Conservation (phyloP, 75 land plant genomes). For the Picea sitchensis region DNA sequence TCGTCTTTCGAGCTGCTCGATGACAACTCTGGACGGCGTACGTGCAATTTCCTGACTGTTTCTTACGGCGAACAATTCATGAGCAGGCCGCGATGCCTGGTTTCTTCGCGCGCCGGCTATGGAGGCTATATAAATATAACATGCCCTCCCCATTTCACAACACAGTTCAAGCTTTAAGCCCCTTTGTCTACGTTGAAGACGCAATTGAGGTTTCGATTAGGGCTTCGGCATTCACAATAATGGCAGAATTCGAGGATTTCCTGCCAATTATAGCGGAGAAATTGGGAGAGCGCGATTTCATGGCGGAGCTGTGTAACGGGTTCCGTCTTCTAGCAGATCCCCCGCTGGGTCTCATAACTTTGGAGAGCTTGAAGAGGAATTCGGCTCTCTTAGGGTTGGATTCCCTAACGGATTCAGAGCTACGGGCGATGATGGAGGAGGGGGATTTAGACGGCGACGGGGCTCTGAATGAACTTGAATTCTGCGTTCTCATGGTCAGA, state of each 20-base stretch:
- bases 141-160: too few relatives aligned
- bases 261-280: constrained; percentile 67
- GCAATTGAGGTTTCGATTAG: neutral
- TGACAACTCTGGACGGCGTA: too few relatives aligned
- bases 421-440: constrained; percentile 52
- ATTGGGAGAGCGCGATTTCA: constrained; percentile 60
- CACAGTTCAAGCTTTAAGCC: too few relatives aligned
- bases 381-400: constrained; percentile 41
- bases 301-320: constrained; percentile 71
- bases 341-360: constrained; percentile 47
- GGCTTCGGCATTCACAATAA: too few relatives aligned
- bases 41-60: too few relatives aligned
- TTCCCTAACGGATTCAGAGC: constrained; percentile 46
- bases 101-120: too few relatives aligned
- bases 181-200: neutral
- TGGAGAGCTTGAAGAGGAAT: constrained; percentile 63
- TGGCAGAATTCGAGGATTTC: constrained; percentile 44
- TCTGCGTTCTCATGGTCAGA: constrained; percentile 44
- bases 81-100: too few relatives aligned
- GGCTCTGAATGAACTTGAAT: constrained; percentile 46
- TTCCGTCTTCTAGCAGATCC: constrained; percentile 50
- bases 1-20: too few relatives aligned
- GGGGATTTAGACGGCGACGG: constrained; percentile 65
- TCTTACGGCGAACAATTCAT: too few relatives aligned
- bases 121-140: too few relatives aligned